These are phyloP conservation scores for Avicennia marina DNA, from an alignment of 257 asterid species.

Conservation along the genomic window DNA sequence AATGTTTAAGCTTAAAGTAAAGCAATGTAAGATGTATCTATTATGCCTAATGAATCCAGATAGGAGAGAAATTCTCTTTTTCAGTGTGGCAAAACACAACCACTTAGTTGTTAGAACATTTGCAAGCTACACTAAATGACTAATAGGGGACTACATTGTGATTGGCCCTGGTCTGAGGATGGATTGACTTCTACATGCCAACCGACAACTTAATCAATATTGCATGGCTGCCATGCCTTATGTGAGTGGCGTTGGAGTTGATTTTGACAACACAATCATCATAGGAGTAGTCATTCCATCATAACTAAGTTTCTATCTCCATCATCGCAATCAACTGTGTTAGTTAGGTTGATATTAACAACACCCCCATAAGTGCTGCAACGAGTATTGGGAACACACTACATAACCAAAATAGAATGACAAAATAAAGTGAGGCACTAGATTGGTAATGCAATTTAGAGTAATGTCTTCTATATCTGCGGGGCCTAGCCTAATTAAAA, in stretches of 20 bases:
- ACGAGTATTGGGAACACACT: too few relatives aligned
- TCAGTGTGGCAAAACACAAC: constrained; percentile 22
- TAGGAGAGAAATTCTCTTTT: constrained; percentile 28
- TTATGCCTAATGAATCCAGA: constrained; percentile 20
- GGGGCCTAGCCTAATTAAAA: too few relatives aligned
- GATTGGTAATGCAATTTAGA: too few relatives aligned
- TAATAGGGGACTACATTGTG: constrained; percentile 7
- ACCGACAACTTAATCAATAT: constrained; percentile 18
- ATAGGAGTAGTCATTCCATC: too few relatives aligned
- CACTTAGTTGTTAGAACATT: constrained; percentile 28
- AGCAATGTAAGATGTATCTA: constrained; percentile 21
- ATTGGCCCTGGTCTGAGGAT: constrained; percentile 26
- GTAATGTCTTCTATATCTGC: too few relatives aligned
- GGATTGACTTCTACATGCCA: constrained; percentile 25
- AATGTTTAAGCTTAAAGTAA: constrained; percentile 21
- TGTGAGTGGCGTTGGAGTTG: background rate
- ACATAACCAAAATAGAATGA: too few relatives aligned
- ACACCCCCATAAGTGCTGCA: too few relatives aligned
- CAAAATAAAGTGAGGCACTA: too few relatives aligned
- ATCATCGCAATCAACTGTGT: too few relatives aligned
- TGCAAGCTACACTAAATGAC: constrained; percentile 29
- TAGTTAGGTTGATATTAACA: too few relatives aligned
- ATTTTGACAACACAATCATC: constrained; percentile 20
- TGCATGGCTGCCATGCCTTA: constrained; percentile 30
- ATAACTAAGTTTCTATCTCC: too few relatives aligned